These are phyloP conservation scores for Lactarius trivialis DNA, from an alignment of 768 basidiomycete genomes.

Conservation along the genomic window DNA sequence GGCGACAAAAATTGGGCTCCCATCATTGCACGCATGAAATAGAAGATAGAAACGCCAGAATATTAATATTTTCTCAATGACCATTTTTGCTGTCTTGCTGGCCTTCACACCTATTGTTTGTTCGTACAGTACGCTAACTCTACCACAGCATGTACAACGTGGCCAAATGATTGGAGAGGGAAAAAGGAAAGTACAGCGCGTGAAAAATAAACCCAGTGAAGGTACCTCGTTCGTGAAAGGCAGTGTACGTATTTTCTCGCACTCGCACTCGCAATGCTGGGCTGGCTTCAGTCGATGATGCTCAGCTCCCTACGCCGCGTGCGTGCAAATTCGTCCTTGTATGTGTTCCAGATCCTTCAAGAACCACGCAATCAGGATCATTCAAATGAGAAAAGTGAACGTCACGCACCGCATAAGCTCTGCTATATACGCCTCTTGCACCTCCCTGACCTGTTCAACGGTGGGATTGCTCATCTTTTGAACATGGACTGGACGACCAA, in stretches of 20 bases:
- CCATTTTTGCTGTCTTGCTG: not conserved
- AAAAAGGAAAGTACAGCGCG: not conserved
- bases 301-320: constrained; percentile 69
- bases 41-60: not conserved
- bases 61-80: too few relatives aligned
- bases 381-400: not conserved
- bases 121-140: constrained; percentile 20
- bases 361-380: constrained; percentile 1
- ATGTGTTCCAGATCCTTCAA: constrained; percentile 89
- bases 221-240: not conserved
- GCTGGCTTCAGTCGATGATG: constrained; percentile 55
- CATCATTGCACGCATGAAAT: constrained; percentile 26
- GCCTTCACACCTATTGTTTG: not conserved
- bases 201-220: not conserved
- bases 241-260: not conserved
- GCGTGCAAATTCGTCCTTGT: constrained; percentile 91
- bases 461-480: constrained; percentile 71
- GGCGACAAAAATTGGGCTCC: constrained; percentile 41
- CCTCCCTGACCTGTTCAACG: constrained; percentile 68
- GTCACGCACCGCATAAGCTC: constrained; percentile 75
- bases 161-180: not conserved
- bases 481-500: constrained; percentile 84
- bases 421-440: constrained; percentile 84
- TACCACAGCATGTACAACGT: constrained; percentile 1
- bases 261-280: not conserved